These are phyloP conservation scores for Russula vinacea DNA, from an alignment of 768 basidiomycete genomes.

Conservation along the genomic window DNA sequence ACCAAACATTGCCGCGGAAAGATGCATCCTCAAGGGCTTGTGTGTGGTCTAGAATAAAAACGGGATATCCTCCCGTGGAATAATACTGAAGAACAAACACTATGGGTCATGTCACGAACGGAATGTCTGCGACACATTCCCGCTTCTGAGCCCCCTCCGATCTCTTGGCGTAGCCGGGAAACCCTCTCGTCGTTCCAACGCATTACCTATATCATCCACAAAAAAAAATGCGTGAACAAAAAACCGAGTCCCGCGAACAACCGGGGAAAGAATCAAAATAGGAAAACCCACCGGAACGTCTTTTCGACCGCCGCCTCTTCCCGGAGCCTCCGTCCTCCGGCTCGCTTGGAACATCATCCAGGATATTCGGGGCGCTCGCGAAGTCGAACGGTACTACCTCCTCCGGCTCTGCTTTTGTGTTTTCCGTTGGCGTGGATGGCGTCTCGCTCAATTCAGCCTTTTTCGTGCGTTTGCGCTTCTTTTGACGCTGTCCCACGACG, in stretches of 20 bases:
- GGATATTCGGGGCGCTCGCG: slow-evolving; percentile 60
- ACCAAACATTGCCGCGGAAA: too few species aligned
- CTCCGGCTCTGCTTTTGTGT: slow-evolving; percentile 33
- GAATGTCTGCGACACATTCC: slow-evolving; percentile 39
- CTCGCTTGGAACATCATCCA: slow-evolving; percentile 52
- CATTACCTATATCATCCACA: slow-evolving; percentile 25
- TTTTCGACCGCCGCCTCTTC: slow-evolving; percentile 42
- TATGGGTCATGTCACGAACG: slow-evolving; percentile 13
- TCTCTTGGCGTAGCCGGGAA: slow-evolving; percentile 38
- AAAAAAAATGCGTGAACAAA: not conserved
- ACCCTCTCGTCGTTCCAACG: slow-evolving; percentile 31
- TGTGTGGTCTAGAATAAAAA: not conserved
- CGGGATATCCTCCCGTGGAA: not conserved
- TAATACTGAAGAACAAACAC: not conserved
- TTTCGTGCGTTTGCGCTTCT: slow-evolving; percentile 61
- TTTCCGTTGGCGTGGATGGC: slow-evolving; percentile 24
- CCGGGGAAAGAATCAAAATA: not conserved
- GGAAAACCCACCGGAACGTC: slow-evolving; percentile 9
- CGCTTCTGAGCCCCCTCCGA: slow-evolving; percentile 37
- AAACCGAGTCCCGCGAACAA: not conserved
- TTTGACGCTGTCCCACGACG: slow-evolving; percentile 64
- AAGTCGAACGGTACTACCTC: slow-evolving; percentile 60
- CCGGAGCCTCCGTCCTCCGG: slow-evolving; percentile 37
- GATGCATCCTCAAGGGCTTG: too few species aligned
- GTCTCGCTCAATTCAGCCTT: slow-evolving; percentile 30